Evolutionary conservation across 2,329 filamentous ascomycete species (phyloP).

Genomic region (Coniochaeta hoffmannii): DNA sequence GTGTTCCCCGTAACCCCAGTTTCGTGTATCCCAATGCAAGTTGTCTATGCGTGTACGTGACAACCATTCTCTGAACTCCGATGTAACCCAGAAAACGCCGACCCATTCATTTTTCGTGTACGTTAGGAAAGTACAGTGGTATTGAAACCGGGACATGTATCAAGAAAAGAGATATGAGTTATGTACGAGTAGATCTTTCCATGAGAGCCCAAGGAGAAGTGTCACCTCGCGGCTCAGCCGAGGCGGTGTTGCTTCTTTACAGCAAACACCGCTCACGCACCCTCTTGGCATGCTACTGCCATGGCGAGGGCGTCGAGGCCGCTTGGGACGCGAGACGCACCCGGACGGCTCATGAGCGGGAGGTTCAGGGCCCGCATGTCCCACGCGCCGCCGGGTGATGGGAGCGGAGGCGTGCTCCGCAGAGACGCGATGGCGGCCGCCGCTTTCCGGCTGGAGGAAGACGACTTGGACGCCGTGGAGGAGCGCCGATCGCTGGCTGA

Average conservation of each 20-base stretch:
- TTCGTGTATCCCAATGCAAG: neutral
- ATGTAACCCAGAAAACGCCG: neutral
- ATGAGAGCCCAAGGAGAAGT: neutral
- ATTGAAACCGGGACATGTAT: neutral
- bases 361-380: slow-evolving; percentile 38
- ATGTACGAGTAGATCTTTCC: neutral
- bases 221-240: neutral
- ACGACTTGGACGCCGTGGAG: slow-evolving; percentile 13
- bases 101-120: neutral
- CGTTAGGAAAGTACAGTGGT: neutral
- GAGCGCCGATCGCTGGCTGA: slow-evolving; percentile 16
- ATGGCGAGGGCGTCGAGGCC: slow-evolving; percentile 48
- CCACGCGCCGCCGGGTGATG: slow-evolving; percentile 31
- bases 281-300: slow-evolving; percentile 46
- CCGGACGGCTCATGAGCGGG: slow-evolving; percentile 37
- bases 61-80: neutral
- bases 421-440: slow-evolving; percentile 8
- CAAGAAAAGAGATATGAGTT: neutral
- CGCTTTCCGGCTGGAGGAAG: slow-evolving; percentile 17
- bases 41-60: neutral
- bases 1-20: neutral
- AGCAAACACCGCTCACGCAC: slow-evolving; percentile 10
- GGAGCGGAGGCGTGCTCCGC: slow-evolving; percentile 21
- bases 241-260: neutral
- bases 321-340: slow-evolving; percentile 33